Percentiles rank a stretch among this genome's conserved stretches.
phyloP scores from a whole-genome alignment of 2,329 filamentous ascomycete genomes.

The Bisporella sp. region DNA sequence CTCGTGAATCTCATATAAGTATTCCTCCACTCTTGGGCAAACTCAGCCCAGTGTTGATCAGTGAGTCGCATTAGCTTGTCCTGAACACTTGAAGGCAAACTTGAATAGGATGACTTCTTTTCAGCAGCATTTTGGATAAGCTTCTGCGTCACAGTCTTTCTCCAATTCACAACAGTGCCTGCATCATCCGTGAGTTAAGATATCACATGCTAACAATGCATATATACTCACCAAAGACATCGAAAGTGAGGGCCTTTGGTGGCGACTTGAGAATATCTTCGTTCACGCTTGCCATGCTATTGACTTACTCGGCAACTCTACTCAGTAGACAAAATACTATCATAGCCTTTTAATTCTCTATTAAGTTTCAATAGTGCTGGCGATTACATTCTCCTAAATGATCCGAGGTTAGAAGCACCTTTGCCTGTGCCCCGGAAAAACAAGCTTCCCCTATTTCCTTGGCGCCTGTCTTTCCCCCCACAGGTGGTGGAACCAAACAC shows the following conservation, averaged over 20 bases:
- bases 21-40: conserved; percentile 66
- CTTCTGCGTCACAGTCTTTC: conserved; percentile 54
- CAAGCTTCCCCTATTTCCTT: too few species aligned
- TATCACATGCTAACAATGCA: neutral
- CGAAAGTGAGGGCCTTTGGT: conserved; percentile 60
- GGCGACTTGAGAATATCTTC: conserved; percentile 16
- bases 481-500: too few species aligned
- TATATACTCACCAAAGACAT: conserved; percentile 63
- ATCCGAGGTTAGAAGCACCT: too few species aligned
- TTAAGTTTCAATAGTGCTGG: too few species aligned
- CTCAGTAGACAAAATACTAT: too few species aligned
- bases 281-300: conserved; percentile 8
- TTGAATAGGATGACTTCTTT: conserved; percentile 40
- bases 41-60: conserved; percentile 50
- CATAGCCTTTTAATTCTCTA: too few species aligned
- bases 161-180: conserved; percentile 54
- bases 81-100: conserved; percentile 38
- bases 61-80: conserved; percentile 45
- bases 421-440: too few species aligned
- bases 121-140: conserved; percentile 44
- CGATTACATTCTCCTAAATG: too few species aligned
- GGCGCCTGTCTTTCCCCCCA: too few species aligned
- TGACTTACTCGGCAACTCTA: neutral
- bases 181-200: neutral
- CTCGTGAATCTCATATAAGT: conserved; percentile 56